Conservation (phyloP, 345 rosid genomes). For the Eutrema japonicum region DNA sequence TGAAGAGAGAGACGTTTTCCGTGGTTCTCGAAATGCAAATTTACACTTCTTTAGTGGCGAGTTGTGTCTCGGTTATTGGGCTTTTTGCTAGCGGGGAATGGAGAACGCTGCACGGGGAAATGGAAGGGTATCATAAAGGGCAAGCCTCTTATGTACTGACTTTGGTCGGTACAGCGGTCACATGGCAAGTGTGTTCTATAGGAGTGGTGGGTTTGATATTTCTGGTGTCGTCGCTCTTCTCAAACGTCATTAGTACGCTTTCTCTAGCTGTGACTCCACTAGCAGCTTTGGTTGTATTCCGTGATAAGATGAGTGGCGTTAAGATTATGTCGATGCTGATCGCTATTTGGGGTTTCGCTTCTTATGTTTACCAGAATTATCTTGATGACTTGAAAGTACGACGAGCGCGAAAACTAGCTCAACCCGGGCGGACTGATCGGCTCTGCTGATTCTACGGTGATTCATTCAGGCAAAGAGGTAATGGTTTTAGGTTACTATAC, state of each 20-base stretch:
- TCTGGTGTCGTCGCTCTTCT: slow-evolving; percentile 51
- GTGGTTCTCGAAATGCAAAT: slow-evolving; percentile 60
- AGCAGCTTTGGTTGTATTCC: slow-evolving; percentile 42
- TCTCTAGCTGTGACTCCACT: slow-evolving; percentile 46
- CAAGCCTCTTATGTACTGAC: slow-evolving; percentile 44
- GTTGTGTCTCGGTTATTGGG: slow-evolving; percentile 42
- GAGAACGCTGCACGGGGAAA: slow-evolving; percentile 43
- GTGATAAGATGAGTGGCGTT: slow-evolving; percentile 46
- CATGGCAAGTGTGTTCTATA: slow-evolving; percentile 52
- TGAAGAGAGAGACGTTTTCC: slow-evolving; percentile 40
- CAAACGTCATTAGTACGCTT: slow-evolving; percentile 48
- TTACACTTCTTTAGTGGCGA: slow-evolving; percentile 52
- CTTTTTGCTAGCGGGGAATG: slow-evolving; percentile 56
- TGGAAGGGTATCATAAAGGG: slow-evolving; percentile 47
- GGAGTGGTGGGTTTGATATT: slow-evolving; percentile 51
- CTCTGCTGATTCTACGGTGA: slow-evolving; percentile 9
- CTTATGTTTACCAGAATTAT: slow-evolving; percentile 52
- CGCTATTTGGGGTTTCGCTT: slow-evolving; percentile 53
- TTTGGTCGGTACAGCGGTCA: slow-evolving; percentile 47
- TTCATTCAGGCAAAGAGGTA: not conserved
- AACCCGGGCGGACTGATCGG: not conserved
- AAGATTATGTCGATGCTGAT: slow-evolving; percentile 50
- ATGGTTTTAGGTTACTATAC: slow-evolving; percentile 3
- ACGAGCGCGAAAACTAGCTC: slow-evolving; percentile 39
- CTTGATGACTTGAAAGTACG: slow-evolving; percentile 53